Percentiles rank a stretch among this genome's conserved stretches.
Evolutionary conservation across 176 grass and related monocot genomes (phyloP).

Genomic region (Poa pratensis): DNA sequence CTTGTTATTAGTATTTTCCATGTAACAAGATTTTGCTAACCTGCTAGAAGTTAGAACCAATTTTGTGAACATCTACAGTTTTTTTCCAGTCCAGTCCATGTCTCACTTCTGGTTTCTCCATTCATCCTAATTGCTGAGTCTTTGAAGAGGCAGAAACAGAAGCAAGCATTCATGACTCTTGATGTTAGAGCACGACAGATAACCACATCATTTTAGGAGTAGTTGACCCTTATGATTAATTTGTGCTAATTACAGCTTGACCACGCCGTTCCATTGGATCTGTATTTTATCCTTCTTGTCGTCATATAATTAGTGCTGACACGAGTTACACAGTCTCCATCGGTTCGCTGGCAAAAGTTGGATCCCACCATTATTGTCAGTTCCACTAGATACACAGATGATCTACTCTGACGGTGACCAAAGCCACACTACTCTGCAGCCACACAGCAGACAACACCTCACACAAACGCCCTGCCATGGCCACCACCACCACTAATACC

Average conservation of each 20-base stretch:
- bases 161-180: not conserved
- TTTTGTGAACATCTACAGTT: not conserved
- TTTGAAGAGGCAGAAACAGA: not conserved
- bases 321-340: too few species aligned
- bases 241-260: too few species aligned
- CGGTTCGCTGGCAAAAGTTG: not conserved
- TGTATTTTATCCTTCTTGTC: too few species aligned
- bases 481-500: not conserved
- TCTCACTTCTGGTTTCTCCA: not conserved
- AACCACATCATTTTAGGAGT: not conserved
- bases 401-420: not conserved
- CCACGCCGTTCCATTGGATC: too few species aligned
- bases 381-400: not conserved
- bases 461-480: not conserved
- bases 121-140: not conserved
- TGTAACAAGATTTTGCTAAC: slow-evolving; percentile 14
- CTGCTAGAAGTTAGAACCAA: slow-evolving; percentile 23
- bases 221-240: too few species aligned
- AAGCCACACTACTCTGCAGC: not conserved
- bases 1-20: not conserved
- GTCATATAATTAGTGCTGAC: too few species aligned
- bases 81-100: not conserved
- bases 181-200: not conserved
- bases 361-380: not conserved
- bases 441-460: not conserved